These are phyloP conservation scores for Reutealis trisperma DNA, from an alignment of 345 rosid species.

Conservation along the genomic window DNA sequence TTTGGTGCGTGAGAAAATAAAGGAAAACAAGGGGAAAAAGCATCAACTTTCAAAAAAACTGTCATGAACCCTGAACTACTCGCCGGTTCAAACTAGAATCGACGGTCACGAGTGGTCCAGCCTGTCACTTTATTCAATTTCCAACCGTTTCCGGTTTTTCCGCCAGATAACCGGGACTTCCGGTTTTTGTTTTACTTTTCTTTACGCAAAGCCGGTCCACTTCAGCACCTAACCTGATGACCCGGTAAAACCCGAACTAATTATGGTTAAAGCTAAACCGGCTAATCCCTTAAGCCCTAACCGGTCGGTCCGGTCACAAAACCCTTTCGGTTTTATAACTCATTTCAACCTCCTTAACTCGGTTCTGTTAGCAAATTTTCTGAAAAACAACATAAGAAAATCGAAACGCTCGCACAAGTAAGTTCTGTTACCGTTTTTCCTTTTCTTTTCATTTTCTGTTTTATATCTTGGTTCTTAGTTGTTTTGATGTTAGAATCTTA, in stretches of 20 bases:
- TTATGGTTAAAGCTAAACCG: constrained; percentile 19
- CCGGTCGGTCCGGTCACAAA: constrained; percentile 45
- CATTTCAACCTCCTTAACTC: constrained; percentile 24
- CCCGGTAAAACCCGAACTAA: constrained; percentile 28
- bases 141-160: constrained; percentile 19
- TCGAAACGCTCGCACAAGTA: constrained; percentile 7
- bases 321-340: constrained; percentile 20
- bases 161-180: constrained; percentile 30
- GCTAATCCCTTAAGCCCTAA: constrained; percentile 32
- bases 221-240: constrained; percentile 23
- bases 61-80: constrained; percentile 7
- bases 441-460: neutral
- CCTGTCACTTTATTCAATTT: neutral
- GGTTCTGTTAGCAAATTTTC: constrained; percentile 24
- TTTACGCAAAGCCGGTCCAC: constrained; percentile 30
- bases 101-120: constrained; percentile 1
- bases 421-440: neutral
- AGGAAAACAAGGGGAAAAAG: neutral
- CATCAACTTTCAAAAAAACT: neutral
- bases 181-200: constrained; percentile 20
- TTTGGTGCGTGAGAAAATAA: neutral
- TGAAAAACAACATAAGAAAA: neutral
- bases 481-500: neutral
- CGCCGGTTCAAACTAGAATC: constrained; percentile 12
- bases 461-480: neutral